These are phyloP conservation scores for Thalassiosira delicatula DNA, from an alignment of 352 stramenopile genomes.

Conservation along the genomic window DNA sequence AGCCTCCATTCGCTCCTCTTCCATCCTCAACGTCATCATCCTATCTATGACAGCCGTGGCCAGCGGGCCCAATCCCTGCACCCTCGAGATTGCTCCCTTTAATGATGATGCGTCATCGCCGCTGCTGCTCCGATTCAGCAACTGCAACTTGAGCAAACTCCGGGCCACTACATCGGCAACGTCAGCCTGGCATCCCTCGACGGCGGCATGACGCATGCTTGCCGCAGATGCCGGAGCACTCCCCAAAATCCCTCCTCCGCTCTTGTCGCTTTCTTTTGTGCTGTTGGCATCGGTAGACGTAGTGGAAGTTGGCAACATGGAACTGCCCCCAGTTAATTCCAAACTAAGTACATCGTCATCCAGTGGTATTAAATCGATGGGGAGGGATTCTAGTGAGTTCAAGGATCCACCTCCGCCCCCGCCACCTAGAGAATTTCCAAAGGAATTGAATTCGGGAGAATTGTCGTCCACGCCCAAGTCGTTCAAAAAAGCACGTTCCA, in stretches of 20 bases:
- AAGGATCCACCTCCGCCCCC: too few relatives aligned
- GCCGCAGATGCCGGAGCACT: conserved; percentile 6
- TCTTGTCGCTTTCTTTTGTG: not conserved
- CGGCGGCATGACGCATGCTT: conserved; percentile 85
- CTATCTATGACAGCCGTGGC: conserved; percentile 91
- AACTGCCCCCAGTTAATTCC: conserved; percentile 87
- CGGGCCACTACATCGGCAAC: conserved; percentile 87
- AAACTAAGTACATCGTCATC: conserved; percentile 94
- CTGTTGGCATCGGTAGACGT: too few relatives aligned
- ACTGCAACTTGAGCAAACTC: conserved; percentile 91
- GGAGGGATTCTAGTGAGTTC: conserved; percentile 78
- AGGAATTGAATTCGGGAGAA: not conserved
- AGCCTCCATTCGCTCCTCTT: conserved; percentile 89
- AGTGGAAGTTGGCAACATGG: too few relatives aligned
- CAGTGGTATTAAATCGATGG: conserved; percentile 93
- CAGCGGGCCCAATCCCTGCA: conserved; percentile 93
- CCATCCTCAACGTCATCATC: conserved; percentile 90
- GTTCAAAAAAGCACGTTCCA: conserved; percentile 42
- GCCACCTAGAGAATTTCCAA: too few relatives aligned
- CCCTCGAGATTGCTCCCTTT: conserved; percentile 69
- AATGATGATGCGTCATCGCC: conserved; percentile 6
- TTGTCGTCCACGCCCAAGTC: conserved; percentile 35
- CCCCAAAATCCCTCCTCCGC: not conserved
- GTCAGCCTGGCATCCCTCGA: conserved; percentile 89
- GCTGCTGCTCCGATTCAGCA: conserved; percentile 40